A percentile compares a stretch with the other conserved stretches of the same genome.
phyloP scores from a whole-genome alignment of 306 rosid species.

The Cyamopsis tetragonoloba region DNA sequence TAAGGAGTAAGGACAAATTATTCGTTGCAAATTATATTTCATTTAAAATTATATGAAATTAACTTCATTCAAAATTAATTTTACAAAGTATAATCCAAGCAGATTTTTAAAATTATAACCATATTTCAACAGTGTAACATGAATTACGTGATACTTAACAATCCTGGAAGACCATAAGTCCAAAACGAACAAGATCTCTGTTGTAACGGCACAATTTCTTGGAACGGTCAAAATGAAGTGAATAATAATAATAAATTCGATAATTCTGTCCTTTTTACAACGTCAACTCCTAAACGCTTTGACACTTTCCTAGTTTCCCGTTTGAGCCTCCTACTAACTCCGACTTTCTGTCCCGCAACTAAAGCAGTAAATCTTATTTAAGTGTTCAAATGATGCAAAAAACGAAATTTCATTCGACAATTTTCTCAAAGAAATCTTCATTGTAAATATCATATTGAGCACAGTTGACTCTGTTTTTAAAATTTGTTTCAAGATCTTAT shows the following conservation, averaged over 20 bases:
- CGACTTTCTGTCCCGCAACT: neutral
- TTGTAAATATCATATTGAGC: neutral
- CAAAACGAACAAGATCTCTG: neutral
- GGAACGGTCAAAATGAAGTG: constrained; percentile 1
- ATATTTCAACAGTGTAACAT: no score
- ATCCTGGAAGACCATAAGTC: no score
- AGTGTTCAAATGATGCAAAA: neutral
- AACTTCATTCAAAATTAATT: no score
- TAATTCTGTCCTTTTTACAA: neutral
- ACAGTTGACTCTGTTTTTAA: neutral
- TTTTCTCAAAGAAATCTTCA: neutral
- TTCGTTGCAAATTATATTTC: neutral
- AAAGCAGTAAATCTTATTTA: neutral
- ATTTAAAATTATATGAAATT: no score
- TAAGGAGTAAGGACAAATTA: neutral
- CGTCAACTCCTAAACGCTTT: neutral
- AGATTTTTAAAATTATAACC: no score
- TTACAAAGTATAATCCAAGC: no score
- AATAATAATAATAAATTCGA: neutral
- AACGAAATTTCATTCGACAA: neutral
- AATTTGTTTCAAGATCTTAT: neutral
- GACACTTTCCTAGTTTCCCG: neutral
- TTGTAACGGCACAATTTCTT: constrained; percentile 19
- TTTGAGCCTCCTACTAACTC: constrained; percentile 21
- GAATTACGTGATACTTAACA: no score